Percentiles rank a stretch among this genome's conserved stretches.
Conservation (phyloP, 768 basidiomycete species). For the Lepiota subincarnata region DNA sequence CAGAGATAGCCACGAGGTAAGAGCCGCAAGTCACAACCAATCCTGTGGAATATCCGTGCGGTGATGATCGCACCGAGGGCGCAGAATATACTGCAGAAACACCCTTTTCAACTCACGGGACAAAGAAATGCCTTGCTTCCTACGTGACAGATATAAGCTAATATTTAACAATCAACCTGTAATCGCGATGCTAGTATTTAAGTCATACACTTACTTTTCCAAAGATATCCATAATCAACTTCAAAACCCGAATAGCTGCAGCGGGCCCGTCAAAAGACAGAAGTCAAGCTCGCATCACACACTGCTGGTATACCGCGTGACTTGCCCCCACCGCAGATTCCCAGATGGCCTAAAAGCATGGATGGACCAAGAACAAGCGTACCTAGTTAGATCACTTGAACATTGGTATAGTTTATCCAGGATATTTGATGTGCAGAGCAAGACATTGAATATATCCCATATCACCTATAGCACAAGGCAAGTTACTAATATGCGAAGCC, state of each 20-base stretch:
- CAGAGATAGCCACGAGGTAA: too few species aligned
- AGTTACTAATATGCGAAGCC: not conserved
- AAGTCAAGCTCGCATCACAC: too few species aligned
- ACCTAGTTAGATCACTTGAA: not conserved
- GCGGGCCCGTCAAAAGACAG: too few species aligned
- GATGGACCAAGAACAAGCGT: not conserved
- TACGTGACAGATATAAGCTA: not conserved
- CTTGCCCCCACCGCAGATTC: too few species aligned
- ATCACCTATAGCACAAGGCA: not conserved
- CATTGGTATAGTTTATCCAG: not conserved
- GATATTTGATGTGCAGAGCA: not conserved
- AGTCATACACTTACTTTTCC: not conserved
- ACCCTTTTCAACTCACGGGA: not conserved
- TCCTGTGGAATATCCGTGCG: constrained; percentile 4
- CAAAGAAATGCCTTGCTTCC: not conserved
- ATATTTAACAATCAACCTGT: not conserved
- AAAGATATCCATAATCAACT: not conserved
- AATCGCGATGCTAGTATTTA: not conserved
- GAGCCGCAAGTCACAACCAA: not conserved
- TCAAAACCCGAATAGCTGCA: too few species aligned
- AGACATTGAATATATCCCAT: constrained; percentile 4
- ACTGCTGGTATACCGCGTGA: too few species aligned
- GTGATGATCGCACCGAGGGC: constrained; percentile 3
- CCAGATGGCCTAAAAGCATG: too few species aligned
- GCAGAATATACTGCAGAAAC: not conserved